Conservation (phyloP, 2,329 filamentous ascomycete species). For the Fusarium metavorans region DNA sequence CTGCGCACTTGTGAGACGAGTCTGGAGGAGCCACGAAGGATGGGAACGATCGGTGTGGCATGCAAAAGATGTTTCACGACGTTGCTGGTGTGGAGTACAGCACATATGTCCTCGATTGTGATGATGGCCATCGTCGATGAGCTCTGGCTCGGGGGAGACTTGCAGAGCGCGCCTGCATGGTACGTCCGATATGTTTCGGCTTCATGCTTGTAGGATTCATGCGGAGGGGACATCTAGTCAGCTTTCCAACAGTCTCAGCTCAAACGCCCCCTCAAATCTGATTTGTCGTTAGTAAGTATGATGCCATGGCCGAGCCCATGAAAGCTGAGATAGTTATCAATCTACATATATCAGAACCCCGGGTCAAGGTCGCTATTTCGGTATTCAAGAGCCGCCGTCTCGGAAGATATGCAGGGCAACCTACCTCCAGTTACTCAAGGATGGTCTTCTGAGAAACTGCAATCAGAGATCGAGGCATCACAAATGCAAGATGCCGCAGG, state of each 20-base stretch:
- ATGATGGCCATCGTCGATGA: not conserved
- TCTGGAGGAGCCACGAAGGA: not conserved
- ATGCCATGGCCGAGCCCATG: not conserved
- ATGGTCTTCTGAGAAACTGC: conserved; percentile 6
- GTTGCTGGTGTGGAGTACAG: not conserved
- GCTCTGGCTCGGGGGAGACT: not conserved
- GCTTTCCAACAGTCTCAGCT: not conserved
- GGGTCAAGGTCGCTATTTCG: not conserved
- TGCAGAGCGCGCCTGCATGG: conserved; percentile 2
- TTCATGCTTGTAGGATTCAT: not conserved
- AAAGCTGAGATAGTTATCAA: not conserved
- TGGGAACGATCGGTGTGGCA: not conserved
- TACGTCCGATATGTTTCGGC: conserved; percentile 12
- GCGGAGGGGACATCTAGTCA: not conserved
- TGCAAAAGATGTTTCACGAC: conserved; percentile 1
- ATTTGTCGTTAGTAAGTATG: not conserved
- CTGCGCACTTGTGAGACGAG: not conserved
- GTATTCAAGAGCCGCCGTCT: not conserved
- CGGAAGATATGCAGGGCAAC: not conserved
- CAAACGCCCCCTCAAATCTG: not conserved
- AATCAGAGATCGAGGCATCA: conserved; percentile 18
- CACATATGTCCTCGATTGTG: not conserved
- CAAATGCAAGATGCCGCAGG: conserved; percentile 32
- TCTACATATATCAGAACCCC: not conserved
- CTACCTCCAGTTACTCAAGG: not conserved